Evolutionary conservation across 2,329 filamentous ascomycete genomes (phyloP).

Genomic region (Bipolaris bicolor): DNA sequence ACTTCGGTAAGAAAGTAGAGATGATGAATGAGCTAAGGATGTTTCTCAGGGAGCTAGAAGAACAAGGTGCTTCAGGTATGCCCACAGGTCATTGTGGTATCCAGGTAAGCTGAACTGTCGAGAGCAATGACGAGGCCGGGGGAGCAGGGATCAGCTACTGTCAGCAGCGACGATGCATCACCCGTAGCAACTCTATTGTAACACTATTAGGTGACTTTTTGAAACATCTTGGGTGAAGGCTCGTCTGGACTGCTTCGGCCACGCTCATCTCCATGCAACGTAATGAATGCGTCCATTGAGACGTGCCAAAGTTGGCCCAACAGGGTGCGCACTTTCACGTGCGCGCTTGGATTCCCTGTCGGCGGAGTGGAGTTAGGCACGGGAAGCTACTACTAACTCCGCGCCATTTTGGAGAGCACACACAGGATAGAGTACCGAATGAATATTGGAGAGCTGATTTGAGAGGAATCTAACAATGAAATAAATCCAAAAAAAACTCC

Average conservation of each 20-base stretch:
- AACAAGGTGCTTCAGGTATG: slow-evolving; percentile 6
- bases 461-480: not conserved
- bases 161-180: not conserved
- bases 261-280: too few species aligned
- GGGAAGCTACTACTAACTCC: not conserved
- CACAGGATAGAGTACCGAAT: not conserved
- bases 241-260: not conserved
- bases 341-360: not conserved
- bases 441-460: not conserved
- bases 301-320: not conserved
- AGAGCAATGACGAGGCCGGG: slow-evolving; percentile 1
- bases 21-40: not conserved
- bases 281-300: not conserved
- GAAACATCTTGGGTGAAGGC: not conserved
- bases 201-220: not conserved
- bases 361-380: not conserved
- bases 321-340: slow-evolving; percentile 13
- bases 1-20: not conserved
- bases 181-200: not conserved
- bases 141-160: slow-evolving; percentile 11
- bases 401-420: not conserved
- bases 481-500: not conserved
- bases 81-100: slow-evolving; percentile 13
- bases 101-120: slow-evolving; percentile 1
- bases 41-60: not conserved